Conservation (phyloP, 768 basidiomycete genomes). For the Austroboletus festivus region DNA sequence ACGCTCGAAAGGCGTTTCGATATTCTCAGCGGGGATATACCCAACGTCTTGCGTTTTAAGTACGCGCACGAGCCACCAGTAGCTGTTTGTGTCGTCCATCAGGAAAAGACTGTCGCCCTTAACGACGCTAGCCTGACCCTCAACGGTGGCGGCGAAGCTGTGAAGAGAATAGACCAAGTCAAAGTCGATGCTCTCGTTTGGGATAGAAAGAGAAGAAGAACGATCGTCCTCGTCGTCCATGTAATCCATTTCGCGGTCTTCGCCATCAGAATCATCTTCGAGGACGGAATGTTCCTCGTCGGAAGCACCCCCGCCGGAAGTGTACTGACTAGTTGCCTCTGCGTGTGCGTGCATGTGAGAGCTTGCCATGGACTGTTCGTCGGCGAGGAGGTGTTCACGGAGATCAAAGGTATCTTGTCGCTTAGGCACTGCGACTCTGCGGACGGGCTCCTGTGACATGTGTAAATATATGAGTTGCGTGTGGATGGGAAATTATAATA, state of each 20-base stretch:
- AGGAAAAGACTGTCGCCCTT: conserved; percentile 96
- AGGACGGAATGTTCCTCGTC: conserved; percentile 81
- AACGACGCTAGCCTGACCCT: conserved; percentile 97
- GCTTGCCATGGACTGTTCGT: conserved; percentile 48
- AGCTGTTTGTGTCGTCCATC: conserved; percentile 98
- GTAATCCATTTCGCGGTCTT: conserved; percentile 64
- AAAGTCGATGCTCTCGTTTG: conserved; percentile 91
- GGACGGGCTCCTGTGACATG: conserved; percentile 30
- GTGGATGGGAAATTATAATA: conserved; percentile 1
- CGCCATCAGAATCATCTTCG: conserved; percentile 79
- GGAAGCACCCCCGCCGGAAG: conserved; percentile 40
- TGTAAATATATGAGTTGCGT: not conserved
- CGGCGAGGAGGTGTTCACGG: conserved; percentile 56
- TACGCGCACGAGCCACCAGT: conserved; percentile 99
- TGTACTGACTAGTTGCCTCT: conserved; percentile 41
- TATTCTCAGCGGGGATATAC: conserved; percentile 98
- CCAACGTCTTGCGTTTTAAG: conserved; percentile 98
- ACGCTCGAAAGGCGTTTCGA: conserved; percentile 96
- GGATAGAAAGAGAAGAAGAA: conserved; percentile 81
- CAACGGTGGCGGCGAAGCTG: conserved; percentile 95
- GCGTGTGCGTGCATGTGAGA: conserved; percentile 46
- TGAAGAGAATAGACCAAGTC: conserved; percentile 92
- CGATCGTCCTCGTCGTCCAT: conserved; percentile 75
- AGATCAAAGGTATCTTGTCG: conserved; percentile 71
- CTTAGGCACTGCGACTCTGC: conserved; percentile 17